Conservation (phyloP, 2,329 filamentous ascomycete species). For the Cladosporium colombiae region DNA sequence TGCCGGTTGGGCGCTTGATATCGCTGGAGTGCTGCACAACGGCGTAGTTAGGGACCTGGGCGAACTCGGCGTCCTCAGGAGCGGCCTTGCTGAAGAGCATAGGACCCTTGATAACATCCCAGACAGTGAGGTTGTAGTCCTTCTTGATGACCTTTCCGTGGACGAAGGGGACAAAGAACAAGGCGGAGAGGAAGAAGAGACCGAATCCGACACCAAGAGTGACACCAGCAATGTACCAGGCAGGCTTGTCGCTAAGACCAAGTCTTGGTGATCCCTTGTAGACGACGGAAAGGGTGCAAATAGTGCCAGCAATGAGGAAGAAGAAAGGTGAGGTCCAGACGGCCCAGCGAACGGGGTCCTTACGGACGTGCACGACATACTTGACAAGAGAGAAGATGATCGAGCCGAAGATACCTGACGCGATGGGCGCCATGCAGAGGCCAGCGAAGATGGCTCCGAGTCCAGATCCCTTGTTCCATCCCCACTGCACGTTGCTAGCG, state of each 20-base stretch:
- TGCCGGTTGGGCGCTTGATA: slow-evolving; percentile 34
- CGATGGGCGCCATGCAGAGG: slow-evolving; percentile 52
- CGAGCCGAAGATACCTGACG: slow-evolving; percentile 52
- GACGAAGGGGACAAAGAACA: slow-evolving; percentile 43
- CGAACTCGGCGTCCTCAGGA: slow-evolving; percentile 54
- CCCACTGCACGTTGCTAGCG: slow-evolving; percentile 41
- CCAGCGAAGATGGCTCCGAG: slow-evolving; percentile 46
- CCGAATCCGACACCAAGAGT: slow-evolving; percentile 45
- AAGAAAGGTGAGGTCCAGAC: slow-evolving; percentile 53
- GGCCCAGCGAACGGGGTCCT: slow-evolving; percentile 53
- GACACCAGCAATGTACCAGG: slow-evolving; percentile 53
- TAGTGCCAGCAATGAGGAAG: slow-evolving; percentile 51
- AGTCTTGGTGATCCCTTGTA: slow-evolving; percentile 47
- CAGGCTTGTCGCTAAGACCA: slow-evolving; percentile 47
- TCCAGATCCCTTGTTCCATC: slow-evolving; percentile 45
- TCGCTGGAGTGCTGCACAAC: slow-evolving; percentile 66
- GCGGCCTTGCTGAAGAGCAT: slow-evolving; percentile 54
- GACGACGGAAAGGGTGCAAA: slow-evolving; percentile 61
- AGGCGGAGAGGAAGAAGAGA: slow-evolving; percentile 43
- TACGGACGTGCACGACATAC: slow-evolving; percentile 51
- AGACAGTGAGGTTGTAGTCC: slow-evolving; percentile 36
- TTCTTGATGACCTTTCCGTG: slow-evolving; percentile 36
- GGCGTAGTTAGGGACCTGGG: slow-evolving; percentile 72
- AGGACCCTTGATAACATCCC: slow-evolving; percentile 38
- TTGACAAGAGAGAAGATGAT: slow-evolving; percentile 54